These are phyloP conservation scores for Corniculantispora saksenae DNA, from an alignment of 2,329 filamentous ascomycete species.

Conservation along the genomic window DNA sequence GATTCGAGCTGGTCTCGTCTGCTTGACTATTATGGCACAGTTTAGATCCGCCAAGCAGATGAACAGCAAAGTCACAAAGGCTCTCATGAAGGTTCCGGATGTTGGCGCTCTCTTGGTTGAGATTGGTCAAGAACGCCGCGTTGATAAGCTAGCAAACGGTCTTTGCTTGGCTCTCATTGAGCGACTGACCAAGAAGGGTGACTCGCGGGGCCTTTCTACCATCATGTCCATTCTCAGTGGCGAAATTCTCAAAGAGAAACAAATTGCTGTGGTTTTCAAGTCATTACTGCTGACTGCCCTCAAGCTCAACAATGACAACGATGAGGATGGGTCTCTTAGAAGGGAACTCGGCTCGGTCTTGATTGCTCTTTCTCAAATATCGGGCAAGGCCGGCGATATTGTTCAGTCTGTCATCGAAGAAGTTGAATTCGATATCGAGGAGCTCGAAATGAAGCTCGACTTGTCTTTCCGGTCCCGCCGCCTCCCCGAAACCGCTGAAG, in stretches of 20 bases:
- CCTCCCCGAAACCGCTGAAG: slow-evolving; percentile 49
- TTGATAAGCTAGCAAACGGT: slow-evolving; percentile 72
- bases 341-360: slow-evolving; percentile 66
- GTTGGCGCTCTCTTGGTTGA: slow-evolving; percentile 61
- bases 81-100: slow-evolving; percentile 63
- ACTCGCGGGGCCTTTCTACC: slow-evolving; percentile 55
- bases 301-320: slow-evolving; percentile 55
- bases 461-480: slow-evolving; percentile 63
- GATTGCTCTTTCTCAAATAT: slow-evolving; percentile 64
- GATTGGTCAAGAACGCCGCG: slow-evolving; percentile 64
- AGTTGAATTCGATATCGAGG: slow-evolving; percentile 70
- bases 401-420: slow-evolving; percentile 68
- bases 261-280: slow-evolving; percentile 66
- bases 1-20: slow-evolving; percentile 71
- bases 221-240: slow-evolving; percentile 64
- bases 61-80: slow-evolving; percentile 68
- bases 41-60: slow-evolving; percentile 71
- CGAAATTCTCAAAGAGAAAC: slow-evolving; percentile 61
- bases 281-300: slow-evolving; percentile 62
- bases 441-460: slow-evolving; percentile 73
- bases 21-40: slow-evolving; percentile 78
- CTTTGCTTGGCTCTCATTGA: slow-evolving; percentile 68
- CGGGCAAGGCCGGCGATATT: slow-evolving; percentile 59
- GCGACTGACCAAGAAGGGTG: slow-evolving; percentile 60
- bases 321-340: slow-evolving; percentile 57